Evolutionary conservation across 2,329 filamentous ascomycete genomes (phyloP), one percentile per base, ranked within the genome.

Genomic region (Penicillium italicum): DNA sequence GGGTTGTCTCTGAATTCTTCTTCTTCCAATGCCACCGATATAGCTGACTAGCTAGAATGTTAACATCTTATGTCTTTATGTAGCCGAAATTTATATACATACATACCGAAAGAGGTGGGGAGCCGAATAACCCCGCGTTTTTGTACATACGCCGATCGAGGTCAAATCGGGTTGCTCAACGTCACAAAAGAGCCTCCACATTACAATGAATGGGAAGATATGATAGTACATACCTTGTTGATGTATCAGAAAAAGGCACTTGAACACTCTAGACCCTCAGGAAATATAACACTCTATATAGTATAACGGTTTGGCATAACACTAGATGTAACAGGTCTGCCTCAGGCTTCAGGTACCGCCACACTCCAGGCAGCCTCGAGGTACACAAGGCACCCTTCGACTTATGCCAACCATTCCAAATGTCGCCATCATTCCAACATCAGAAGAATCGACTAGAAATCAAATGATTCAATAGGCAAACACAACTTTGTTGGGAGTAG

Each of bases 311-410:
- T 5, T 24, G n/a, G 11, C 4, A 8, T 40, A 9, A n/a, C n/a
- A n/a, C n/a, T 18, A 24, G 6, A 12, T 22, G 22, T 20, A 18
- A 10, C 8, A 20, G 0, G 2, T 26, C n/a, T 36, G 18, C n/a
- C 31, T 30, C 11, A 24, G 42, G 42, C 24, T 26, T 38, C 22
- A 30, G 24, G 8, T 8, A 41, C 50, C 33, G 44, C 51, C 51
- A 49, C 44, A 24, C 37, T 30, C 48, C 16, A 49, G 50, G 50
- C 42, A 53, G 18, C 28, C n/a, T n/a, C 12, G n/a, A 20, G 51
- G 26, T 33, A 53, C 36, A 30, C 36, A 50, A 49, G 42, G 18
- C 50, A 52, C 11, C 18, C 5, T 6, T 42, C 28, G 18, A 37
- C 12, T 20, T 41, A 42, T 36, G 37, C 24, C 22, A 37, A 37